A percentile compares a stretch with the other conserved stretches of the same genome.
Evolutionary conservation across 202 grass and related monocot genomes (phyloP).

Genomic region (Zoysia matrella): DNA sequence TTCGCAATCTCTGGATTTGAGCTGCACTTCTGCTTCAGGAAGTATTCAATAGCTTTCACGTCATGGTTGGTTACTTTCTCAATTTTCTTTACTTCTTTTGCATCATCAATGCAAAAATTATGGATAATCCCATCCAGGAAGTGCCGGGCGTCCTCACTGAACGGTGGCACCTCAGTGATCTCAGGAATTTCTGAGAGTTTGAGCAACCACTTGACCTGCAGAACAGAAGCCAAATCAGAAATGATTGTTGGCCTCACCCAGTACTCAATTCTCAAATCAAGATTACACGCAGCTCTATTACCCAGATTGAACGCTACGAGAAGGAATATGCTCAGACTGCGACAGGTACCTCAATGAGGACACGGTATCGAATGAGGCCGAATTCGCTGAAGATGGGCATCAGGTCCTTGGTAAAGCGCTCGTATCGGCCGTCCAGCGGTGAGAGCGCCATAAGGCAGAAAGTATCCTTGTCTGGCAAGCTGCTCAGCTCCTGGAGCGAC

Average conservation of each 20-base stretch:
- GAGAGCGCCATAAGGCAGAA: conserved; percentile 68
- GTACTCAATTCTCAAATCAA: background rate
- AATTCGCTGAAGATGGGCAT: conserved; percentile 90
- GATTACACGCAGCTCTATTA: background rate
- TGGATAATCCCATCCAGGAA: conserved; percentile 72
- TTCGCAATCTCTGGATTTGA: conserved; percentile 75
- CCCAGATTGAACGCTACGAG: background rate
- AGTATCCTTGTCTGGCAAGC: conserved; percentile 34
- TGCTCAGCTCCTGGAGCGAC: conserved; percentile 45
- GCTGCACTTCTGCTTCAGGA: conserved; percentile 86
- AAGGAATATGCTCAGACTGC: background rate
- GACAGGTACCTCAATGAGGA: conserved; percentile 71
- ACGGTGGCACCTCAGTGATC: conserved; percentile 79
- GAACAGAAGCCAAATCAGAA: background rate
- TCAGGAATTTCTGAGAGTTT: conserved; percentile 90
- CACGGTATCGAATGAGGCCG: conserved; percentile 78
- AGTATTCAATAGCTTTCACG: conserved; percentile 96
- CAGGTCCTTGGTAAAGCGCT: conserved; percentile 55
- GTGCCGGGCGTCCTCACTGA: conserved; percentile 65
- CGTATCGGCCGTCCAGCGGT: conserved; percentile 84
- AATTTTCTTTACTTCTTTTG: conserved; percentile 80
- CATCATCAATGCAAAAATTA: conserved; percentile 69
- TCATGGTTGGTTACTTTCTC: conserved; percentile 96
- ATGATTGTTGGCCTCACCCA: background rate
- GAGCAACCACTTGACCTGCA: conserved; percentile 88